Conservation (phyloP, 164 flowering plant species). For the Paratinospora sagittata region DNA sequence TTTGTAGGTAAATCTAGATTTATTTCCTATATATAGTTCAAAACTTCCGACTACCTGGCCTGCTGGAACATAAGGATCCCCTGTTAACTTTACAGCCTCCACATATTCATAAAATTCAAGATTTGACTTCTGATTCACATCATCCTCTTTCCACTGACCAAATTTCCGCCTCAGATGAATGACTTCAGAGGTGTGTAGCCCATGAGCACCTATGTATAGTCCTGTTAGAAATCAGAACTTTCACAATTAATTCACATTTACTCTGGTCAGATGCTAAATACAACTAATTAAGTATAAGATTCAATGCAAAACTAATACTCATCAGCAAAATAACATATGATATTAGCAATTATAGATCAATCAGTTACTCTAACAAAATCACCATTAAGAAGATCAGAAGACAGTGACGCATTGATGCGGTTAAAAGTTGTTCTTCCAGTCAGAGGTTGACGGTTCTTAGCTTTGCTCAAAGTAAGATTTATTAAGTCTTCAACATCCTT, state of each 20-base stretch:
- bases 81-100: slow-evolving; percentile 86
- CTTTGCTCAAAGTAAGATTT: slow-evolving; percentile 58
- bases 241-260: neutral
- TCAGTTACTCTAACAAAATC: slow-evolving; percentile 12
- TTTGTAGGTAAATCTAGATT: too few relatives aligned
- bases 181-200: slow-evolving; percentile 78
- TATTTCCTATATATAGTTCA: too few relatives aligned
- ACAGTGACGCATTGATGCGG: slow-evolving; percentile 68
- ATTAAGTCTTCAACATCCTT: slow-evolving; percentile 73
- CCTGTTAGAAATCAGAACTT: slow-evolving; percentile 36
- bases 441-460: slow-evolving; percentile 62
- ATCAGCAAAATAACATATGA: neutral
- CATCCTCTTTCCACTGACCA: slow-evolving; percentile 89
- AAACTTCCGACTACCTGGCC: slow-evolving; percentile 84
- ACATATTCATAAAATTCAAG: slow-evolving; percentile 95
- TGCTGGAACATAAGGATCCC: slow-evolving; percentile 94
- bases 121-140: slow-evolving; percentile 32
- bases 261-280: neutral
- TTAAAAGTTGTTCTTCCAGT: slow-evolving; percentile 82
- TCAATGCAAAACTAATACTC: neutral
- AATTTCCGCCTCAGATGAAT: slow-evolving; percentile 69
- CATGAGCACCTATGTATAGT: slow-evolving; percentile 78
- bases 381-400: slow-evolving; percentile 86
- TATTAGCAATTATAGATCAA: neutral
- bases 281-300: slow-evolving; percentile 9